A percentile compares a stretch with the other conserved stretches of the same genome.
These are phyloP conservation scores for Trametes villosa DNA, from an alignment of 768 basidiomycete species.

Conservation along the genomic window DNA sequence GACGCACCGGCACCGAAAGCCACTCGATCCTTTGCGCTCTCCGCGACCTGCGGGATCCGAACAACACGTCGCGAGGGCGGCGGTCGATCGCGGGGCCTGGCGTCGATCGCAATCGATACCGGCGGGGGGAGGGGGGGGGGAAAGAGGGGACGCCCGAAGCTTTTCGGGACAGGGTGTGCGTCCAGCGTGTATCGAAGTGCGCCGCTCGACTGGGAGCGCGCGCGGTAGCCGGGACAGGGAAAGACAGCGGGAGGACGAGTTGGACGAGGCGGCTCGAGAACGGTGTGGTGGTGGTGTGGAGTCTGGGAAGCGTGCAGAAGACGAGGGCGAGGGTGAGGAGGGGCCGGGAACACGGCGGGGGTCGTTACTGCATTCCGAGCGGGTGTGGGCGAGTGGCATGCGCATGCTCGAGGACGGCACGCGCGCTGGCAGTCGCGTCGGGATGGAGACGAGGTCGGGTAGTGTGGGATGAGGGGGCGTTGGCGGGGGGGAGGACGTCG, in stretches of 20 bases:
- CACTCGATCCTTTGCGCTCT: background rate
- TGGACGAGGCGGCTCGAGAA: constrained; percentile 4
- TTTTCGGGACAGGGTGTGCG: constrained; percentile 14
- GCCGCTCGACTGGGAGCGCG: constrained; percentile 13
- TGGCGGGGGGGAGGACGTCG: background rate
- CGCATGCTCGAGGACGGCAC: constrained; percentile 14
- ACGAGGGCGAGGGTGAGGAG: background rate
- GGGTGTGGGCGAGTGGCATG: background rate
- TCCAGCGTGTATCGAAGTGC: constrained; percentile 15
- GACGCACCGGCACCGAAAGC: background rate
- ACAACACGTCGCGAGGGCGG: background rate
- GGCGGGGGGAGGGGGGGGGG: background rate
- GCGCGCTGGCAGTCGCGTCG: constrained; percentile 10
- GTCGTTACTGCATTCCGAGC: constrained; percentile 13
- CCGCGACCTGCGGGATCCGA: background rate
- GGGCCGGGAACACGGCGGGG: background rate
- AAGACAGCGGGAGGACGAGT: constrained; percentile 11
- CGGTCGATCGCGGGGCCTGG: background rate
- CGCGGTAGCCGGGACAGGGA: background rate
- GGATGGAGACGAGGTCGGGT: constrained; percentile 1
- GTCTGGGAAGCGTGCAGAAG: background rate
- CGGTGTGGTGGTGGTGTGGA: background rate
- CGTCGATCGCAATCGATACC: background rate
- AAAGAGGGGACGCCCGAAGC: constrained; percentile 18
- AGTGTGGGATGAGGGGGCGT: background rate